Evolutionary conservation across 176 grass and related monocot species (phyloP).

Genomic region (Saccharum officinarum): DNA sequence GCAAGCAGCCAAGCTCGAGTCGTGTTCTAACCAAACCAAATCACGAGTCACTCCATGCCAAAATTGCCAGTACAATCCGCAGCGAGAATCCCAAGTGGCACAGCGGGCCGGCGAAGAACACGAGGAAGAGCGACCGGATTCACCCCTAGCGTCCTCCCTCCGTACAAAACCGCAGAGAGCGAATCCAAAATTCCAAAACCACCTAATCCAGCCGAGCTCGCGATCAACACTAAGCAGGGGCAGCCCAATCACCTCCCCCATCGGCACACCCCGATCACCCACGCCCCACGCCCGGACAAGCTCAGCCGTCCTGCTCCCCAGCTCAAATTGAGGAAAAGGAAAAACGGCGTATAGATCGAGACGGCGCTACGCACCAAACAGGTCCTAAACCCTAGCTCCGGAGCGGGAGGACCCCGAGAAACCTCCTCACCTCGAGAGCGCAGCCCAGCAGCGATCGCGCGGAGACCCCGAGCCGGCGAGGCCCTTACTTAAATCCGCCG

Average conservation of each 20-base stretch:
- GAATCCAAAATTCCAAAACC: neutral
- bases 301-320: neutral
- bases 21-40: neutral
- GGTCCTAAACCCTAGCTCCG: neutral
- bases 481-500: neutral
- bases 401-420: no score
- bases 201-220: neutral
- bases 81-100: constrained; percentile 12
- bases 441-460: neutral
- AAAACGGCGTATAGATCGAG: neutral
- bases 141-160: neutral
- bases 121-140: constrained; percentile 13
- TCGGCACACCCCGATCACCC: neutral
- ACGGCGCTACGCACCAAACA: neutral
- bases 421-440: constrained; percentile 38
- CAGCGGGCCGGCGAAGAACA: neutral
- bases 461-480: neutral
- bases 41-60: neutral
- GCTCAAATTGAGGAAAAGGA: neutral
- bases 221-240: neutral
- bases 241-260: no score
- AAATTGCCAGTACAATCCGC: neutral
- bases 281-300: neutral
- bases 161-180: neutral
- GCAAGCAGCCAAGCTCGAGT: neutral